These are phyloP conservation scores for Penicillium taxi DNA, from an alignment of 495 filamentous ascomycete genomes.

Conservation along the genomic window DNA sequence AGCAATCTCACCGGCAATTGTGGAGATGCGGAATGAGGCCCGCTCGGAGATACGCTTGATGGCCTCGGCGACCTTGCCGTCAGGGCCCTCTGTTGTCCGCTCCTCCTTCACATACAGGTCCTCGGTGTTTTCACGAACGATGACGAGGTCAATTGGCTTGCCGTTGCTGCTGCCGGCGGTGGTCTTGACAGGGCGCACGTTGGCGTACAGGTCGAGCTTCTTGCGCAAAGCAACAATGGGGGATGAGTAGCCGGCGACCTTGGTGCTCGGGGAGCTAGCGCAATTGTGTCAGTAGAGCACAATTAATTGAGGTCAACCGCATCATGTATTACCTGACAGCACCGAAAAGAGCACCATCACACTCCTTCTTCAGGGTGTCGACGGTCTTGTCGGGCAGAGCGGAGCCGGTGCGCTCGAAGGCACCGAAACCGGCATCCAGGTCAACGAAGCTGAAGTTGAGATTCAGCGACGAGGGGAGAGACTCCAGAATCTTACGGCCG, in stretches of 20 bases:
- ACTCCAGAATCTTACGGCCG: slow-evolving; percentile 81
- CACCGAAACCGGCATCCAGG: slow-evolving; percentile 85
- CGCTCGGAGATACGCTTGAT: slow-evolving; percentile 92
- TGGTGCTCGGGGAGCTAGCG: slow-evolving; percentile 66
- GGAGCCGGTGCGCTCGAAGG: slow-evolving; percentile 78
- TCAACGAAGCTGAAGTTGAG: slow-evolving; percentile 91
- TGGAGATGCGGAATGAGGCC: slow-evolving; percentile 74
- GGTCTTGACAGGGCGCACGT: slow-evolving; percentile 92
- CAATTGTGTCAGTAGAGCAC: slow-evolving; percentile 3
- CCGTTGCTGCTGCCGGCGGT: slow-evolving; percentile 46
- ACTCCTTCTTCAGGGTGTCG: slow-evolving; percentile 73
- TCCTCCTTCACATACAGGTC: slow-evolving; percentile 99
- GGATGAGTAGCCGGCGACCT: slow-evolving; percentile 90
- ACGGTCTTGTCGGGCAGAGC: slow-evolving; percentile 89
- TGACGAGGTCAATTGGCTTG: slow-evolving; percentile 84
- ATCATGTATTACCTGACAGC: slow-evolving; percentile 58
- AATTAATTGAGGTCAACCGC: not conserved
- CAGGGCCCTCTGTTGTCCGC: slow-evolving; percentile 60
- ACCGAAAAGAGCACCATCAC: slow-evolving; percentile 93
- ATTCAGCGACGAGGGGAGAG: slow-evolving; percentile 70
- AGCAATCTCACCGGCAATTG: slow-evolving; percentile 91
- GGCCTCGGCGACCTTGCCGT: slow-evolving; percentile 85
- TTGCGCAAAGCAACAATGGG: slow-evolving; percentile 97
- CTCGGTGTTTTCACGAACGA: slow-evolving; percentile 97
- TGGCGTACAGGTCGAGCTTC: slow-evolving; percentile 90